A percentile compares a stretch with the other conserved stretches of the same genome.
Evolutionary conservation across 345 rosid species (phyloP).

Genomic region (Pistacia integerrima): DNA sequence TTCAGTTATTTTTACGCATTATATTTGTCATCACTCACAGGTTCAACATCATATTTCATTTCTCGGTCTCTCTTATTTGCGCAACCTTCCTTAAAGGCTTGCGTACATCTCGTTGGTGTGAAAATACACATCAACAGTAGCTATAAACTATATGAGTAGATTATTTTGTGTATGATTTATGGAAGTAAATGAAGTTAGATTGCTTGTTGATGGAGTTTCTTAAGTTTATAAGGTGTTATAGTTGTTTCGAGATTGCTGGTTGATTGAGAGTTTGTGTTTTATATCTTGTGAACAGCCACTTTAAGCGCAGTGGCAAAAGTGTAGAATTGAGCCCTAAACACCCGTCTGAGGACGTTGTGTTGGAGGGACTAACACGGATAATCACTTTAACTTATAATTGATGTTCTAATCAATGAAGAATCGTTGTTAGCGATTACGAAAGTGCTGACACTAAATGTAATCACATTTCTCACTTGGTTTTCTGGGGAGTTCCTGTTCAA

Average conservation of each 20-base stretch:
- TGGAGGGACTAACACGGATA: background rate
- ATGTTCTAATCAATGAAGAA: background rate
- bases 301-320: no score
- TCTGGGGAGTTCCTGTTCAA: no score
- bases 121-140: no score
- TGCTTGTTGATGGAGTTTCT: background rate
- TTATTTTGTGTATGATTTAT: background rate
- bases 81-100: no score
- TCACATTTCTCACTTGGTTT: no score
- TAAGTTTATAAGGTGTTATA: background rate
- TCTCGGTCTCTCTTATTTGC: no score
- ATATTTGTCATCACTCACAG: no score
- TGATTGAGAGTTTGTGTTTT: background rate
- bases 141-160: background rate
- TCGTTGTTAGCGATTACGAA: no score
- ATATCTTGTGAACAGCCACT: background rate
- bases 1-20: no score
- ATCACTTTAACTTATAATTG: background rate
- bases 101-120: no score
- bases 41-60: no score
- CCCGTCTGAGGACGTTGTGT: background rate
- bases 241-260: background rate
- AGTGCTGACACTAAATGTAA: no score
- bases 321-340: background rate
- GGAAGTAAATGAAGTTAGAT: background rate